Conservation (phyloP, 108 stramenopile species). For the Epipyxis sp. region DNA sequence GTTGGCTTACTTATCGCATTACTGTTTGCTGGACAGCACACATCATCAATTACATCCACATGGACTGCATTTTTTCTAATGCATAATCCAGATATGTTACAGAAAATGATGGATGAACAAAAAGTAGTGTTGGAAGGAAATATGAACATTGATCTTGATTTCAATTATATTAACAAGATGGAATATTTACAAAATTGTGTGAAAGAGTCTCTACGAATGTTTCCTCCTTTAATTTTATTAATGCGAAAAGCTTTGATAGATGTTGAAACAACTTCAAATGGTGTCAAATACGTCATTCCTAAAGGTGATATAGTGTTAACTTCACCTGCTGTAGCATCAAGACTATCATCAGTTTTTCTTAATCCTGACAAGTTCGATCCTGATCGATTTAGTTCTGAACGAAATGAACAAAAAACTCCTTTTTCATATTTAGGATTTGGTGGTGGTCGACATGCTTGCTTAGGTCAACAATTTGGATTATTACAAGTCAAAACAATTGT, state of each 20-base stretch:
- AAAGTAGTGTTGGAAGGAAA: slow-evolving; percentile 5
- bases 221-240: slow-evolving; percentile 95
- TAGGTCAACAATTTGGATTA: slow-evolving; percentile 98
- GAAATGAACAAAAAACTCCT: slow-evolving; percentile 89
- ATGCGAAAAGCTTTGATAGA: slow-evolving; percentile 86
- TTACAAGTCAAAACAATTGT: slow-evolving; percentile 98
- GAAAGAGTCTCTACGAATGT: slow-evolving; percentile 89
- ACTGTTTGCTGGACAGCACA: slow-evolving; percentile 99
- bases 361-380: slow-evolving; percentile 90
- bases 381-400: slow-evolving; percentile 83
- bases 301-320: slow-evolving; percentile 82
- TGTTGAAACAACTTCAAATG: slow-evolving; percentile 67
- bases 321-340: slow-evolving; percentile 83
- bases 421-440: slow-evolving; percentile 96
- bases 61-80: slow-evolving; percentile 86
- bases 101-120: slow-evolving; percentile 80
- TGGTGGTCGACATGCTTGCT: slow-evolving; percentile 96
- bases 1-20: slow-evolving; percentile 94
- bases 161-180: slow-evolving; percentile 76
- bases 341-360: slow-evolving; percentile 80
- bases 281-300: slow-evolving; percentile 52
- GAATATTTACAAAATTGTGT: slow-evolving; percentile 84
- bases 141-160: background rate
- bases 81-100: slow-evolving; percentile 70
- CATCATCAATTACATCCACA: slow-evolving; percentile 89